Conservation (phyloP, 768 basidiomycete species). For the Trametes cubensis region DNA sequence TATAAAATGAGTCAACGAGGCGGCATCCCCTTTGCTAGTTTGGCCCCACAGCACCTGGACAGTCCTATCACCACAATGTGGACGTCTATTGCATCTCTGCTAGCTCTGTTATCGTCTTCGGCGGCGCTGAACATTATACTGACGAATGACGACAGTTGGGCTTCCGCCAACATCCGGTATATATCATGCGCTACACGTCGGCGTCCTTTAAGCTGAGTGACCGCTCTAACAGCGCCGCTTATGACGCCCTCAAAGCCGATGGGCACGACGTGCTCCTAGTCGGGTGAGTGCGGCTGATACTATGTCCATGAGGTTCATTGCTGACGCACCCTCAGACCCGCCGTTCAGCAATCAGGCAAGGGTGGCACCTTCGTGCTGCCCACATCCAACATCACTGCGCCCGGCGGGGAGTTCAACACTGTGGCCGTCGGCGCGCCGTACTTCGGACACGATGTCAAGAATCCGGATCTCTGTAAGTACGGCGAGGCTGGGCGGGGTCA, state of each 20-base stretch:
- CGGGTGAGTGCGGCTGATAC: constrained; percentile 24
- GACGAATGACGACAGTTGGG: constrained; percentile 39
- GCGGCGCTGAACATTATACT: constrained; percentile 35
- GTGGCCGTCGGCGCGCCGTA: constrained; percentile 36
- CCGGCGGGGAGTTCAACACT: constrained; percentile 36
- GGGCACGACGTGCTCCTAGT: constrained; percentile 37
- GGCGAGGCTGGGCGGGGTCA: neutral
- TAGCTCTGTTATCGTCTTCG: constrained; percentile 19
- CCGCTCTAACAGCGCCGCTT: constrained; percentile 30
- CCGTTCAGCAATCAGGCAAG: constrained; percentile 37
- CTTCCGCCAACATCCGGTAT: constrained; percentile 38
- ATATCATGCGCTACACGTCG: neutral
- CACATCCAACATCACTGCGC: constrained; percentile 34
- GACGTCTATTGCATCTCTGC: constrained; percentile 7
- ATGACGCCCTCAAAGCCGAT: constrained; percentile 29
- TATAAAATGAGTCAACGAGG: neutral
- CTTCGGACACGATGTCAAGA: constrained; percentile 33
- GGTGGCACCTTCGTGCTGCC: constrained; percentile 37
- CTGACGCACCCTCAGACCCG: constrained; percentile 25
- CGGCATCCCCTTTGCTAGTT: too few relatives aligned
- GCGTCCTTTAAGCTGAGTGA: too few relatives aligned
- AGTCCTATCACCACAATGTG: constrained; percentile 1
- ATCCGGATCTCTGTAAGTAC: constrained; percentile 33
- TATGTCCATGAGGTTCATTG: neutral
- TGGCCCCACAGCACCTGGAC: too few relatives aligned